Base-by-base conservation (phyloP, 441 rosid genomes). In the Rhodomyrtus psidioides region DNA sequence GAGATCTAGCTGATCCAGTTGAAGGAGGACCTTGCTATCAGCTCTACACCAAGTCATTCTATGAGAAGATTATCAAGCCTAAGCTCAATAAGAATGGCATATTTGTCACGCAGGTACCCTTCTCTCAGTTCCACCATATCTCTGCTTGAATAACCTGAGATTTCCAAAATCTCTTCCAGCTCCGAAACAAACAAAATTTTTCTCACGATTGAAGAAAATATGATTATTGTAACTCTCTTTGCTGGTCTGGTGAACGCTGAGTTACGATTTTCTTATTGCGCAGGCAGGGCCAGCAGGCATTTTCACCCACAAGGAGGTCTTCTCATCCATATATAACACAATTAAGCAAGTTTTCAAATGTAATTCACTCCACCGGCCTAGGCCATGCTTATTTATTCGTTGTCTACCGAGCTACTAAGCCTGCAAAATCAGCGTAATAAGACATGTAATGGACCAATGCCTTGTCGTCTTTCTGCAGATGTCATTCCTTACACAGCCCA, bases 221-320 rank as follows among this genome's bases (percentile, higher is more conserved):
- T 21, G 26, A 34, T 34, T 39, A 39, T 39, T 39, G 49, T 70
- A 9, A 39, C 79, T 21, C 49, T 39, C 49, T 70, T 70, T 39
- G 49, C 79, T 70, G 79, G 49, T 5, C 76, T 65, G n/a, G n/a
- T 34, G 13, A 1, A 70, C 10, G 49, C 34, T 70, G 79, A 70
- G n/a, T 39, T 70, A 21, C 5, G 34, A 65, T 51, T 27, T 27
- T n/a, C 74, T 19, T n/a, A 1, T 81, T 81, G n/a, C 51, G 55
- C 65, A 97, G 98, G 98, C 99, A 83, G 98, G 99, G 86, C 99
- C 99, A 54, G 99, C 99, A 26, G 99, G 99, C 62, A 93, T 95
- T 87, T 95, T 93, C 91, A 95, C 96, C 84, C 99, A 97, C 90
- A 95, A 92, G 87, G 98, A 97, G 89, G 99, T 97, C 27, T 97